Base-by-base conservation (phyloP, 2,329 filamentous ascomycete species). In the Fonsecaea monophora region DNA sequence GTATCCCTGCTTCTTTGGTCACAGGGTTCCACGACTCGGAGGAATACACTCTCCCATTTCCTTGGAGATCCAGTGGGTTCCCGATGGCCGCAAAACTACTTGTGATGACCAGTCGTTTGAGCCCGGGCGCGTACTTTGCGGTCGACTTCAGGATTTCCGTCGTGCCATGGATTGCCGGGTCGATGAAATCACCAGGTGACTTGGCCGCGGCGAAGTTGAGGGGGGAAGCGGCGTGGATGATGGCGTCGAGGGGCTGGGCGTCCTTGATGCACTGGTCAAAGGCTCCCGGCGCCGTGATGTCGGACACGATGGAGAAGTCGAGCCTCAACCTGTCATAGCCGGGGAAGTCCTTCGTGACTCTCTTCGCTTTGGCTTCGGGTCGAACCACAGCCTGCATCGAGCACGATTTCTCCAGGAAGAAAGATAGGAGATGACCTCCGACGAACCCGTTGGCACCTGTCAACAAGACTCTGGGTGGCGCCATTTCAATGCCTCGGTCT, bases 161-260 rank as follows among this genome's bases (percentile, higher is more conserved):
- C 0, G 87, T 89, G 61, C 87, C 87, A 70, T 87, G 87, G 67
- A 89, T 80, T 6, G 87, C 87, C 15, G 86, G 86, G 69, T 88
- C 86, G 34, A 87, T 77, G 12, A 87, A 76, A 63, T 81, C 80
- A 73, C 88, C 86, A 72, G 92, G 82, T 18, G 89, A 86, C 71
- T 88, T 84, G 30, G 91, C 88, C 62, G 94, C 87, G 35, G 89
- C 89, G 75, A 88, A 85, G 73, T 91, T 88, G 80, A 91, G 94
- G 0, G 92, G 91, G 0, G 86, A 89, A 1, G 90, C 90, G 4
- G 89, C 91, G 76, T 92, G 90, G 60, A 92, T 83, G 56, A 94
- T 90, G 54, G 85, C 88, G 73, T 92, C 89, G 68, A 94, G 91
- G 0, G 87, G 86, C 0, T 86, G 86, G 60, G 86, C 81, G 15